Conservation (phyloP, 2,329 filamentous ascomycete species). For the Xylaria sp. region DNA sequence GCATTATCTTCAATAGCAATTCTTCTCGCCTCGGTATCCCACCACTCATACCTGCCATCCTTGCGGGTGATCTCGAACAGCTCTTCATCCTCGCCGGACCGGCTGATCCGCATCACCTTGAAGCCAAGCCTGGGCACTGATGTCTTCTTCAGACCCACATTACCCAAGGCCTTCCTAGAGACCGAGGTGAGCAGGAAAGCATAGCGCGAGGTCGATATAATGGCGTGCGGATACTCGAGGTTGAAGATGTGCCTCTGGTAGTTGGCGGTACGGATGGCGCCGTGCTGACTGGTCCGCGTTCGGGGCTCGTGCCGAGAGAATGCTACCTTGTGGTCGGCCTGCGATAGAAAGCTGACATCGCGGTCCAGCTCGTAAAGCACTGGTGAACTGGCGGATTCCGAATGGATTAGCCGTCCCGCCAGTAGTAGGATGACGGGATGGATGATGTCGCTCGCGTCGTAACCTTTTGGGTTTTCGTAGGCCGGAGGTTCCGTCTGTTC, state of each 20-base stretch:
- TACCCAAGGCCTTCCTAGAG: constrained; percentile 22
- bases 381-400: constrained; percentile 48
- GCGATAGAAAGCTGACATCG: constrained; percentile 26
- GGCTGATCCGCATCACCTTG: constrained; percentile 21
- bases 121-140: constrained; percentile 10
- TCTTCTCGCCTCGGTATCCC: constrained; percentile 20
- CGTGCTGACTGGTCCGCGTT: constrained; percentile 5
- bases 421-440: constrained; percentile 45
- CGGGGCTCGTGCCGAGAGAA: constrained; percentile 29
- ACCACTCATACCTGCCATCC: constrained; percentile 27
- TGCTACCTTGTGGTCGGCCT: constrained; percentile 22
- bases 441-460: constrained; percentile 15
- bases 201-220: constrained; percentile 15
- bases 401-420: constrained; percentile 59
- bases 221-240: constrained; percentile 22
- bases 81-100: constrained; percentile 11
- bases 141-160: constrained; percentile 32
- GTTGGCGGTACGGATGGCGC: background rate
- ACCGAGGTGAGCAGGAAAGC: constrained; percentile 13
- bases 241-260: constrained; percentile 26
- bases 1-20: constrained; percentile 28
- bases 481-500: constrained; percentile 22
- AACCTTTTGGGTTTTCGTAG: constrained; percentile 9
- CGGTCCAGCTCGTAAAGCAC: constrained; percentile 34
- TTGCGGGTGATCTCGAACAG: constrained; percentile 31